phyloP scores from a whole-genome alignment of 768 basidiomycete species.

The Thelephora ganbajun region DNA sequence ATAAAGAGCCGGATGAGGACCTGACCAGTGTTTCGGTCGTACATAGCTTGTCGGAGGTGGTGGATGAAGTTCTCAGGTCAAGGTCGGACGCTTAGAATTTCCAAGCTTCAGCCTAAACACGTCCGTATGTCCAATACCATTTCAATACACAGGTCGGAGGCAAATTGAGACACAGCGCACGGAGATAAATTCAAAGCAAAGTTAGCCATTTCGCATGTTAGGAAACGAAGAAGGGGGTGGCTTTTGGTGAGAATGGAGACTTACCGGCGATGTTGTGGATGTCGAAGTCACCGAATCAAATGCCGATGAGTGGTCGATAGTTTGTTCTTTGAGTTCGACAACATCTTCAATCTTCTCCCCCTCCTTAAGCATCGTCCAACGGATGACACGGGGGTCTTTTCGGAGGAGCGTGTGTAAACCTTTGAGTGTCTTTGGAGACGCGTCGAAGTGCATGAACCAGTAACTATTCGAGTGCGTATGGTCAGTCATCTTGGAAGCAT shows the following conservation, averaged over 20 bases:
- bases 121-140: not conserved
- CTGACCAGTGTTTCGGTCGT: conserved; percentile 26
- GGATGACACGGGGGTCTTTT: conserved; percentile 69
- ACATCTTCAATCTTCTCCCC: conserved; percentile 64
- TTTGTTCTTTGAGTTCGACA: conserved; percentile 34
- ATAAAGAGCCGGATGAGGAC: conserved; percentile 28
- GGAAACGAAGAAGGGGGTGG: too few species aligned
- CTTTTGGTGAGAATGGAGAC: too few species aligned
- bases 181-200: too few species aligned
- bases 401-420: conserved; percentile 56
- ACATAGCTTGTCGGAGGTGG: conserved; percentile 20
- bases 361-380: conserved; percentile 70
- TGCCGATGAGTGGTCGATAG: conserved; percentile 11
- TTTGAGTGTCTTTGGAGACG: conserved; percentile 55
- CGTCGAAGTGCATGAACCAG: conserved; percentile 87
- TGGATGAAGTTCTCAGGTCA: conserved; percentile 18
- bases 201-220: too few species aligned
- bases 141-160: too few species aligned
- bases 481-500: conserved; percentile 1
- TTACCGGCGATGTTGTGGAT: not conserved
- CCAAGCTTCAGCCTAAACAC: not conserved
- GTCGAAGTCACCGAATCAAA: conserved; percentile 4
- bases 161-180: too few species aligned
- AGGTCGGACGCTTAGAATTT: not conserved
- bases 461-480: conserved; percentile 34